These are phyloP conservation scores for Fusarium sp. DNA, from an alignment of 2,329 filamentous ascomycete genomes.

Conservation along the genomic window DNA sequence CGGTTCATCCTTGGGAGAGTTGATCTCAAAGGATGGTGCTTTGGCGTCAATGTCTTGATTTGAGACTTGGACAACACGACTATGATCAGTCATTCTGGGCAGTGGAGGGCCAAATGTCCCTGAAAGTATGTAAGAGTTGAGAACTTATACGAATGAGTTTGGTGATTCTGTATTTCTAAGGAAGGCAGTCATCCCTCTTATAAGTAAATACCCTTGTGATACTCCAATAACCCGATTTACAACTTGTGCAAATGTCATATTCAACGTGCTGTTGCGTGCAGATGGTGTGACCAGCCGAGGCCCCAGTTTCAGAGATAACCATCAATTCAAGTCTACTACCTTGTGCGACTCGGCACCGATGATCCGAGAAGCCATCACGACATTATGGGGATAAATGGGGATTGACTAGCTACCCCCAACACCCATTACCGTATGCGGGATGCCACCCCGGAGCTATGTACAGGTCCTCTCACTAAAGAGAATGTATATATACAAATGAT, in stretches of 20 bases:
- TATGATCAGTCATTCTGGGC: background rate
- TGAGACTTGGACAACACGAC: background rate
- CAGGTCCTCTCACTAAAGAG: background rate
- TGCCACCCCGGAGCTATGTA: background rate
- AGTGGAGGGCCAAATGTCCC: background rate
- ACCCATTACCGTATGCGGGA: background rate
- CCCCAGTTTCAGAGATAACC: background rate
- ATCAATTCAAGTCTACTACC: background rate
- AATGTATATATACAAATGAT: background rate
- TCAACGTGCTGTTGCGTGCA: background rate
- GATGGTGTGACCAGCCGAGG: background rate
- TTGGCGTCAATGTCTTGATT: background rate
- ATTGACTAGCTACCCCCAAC: background rate
- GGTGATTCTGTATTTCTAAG: rapidly evolving
- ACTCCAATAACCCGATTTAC: background rate
- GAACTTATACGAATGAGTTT: background rate
- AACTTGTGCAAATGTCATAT: background rate
- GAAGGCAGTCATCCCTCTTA: background rate
- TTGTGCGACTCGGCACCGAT: background rate
- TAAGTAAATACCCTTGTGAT: background rate
- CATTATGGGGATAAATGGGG: conserved; percentile 5
- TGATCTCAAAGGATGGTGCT: background rate
- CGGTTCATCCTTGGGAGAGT: background rate
- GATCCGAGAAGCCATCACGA: background rate
- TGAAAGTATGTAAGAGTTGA: rapidly evolving